Evolutionary conservation across 2,329 filamentous ascomycete genomes (phyloP), one percentile per base, ranked within the genome.

Genomic region (Aspergillus sp.): DNA sequence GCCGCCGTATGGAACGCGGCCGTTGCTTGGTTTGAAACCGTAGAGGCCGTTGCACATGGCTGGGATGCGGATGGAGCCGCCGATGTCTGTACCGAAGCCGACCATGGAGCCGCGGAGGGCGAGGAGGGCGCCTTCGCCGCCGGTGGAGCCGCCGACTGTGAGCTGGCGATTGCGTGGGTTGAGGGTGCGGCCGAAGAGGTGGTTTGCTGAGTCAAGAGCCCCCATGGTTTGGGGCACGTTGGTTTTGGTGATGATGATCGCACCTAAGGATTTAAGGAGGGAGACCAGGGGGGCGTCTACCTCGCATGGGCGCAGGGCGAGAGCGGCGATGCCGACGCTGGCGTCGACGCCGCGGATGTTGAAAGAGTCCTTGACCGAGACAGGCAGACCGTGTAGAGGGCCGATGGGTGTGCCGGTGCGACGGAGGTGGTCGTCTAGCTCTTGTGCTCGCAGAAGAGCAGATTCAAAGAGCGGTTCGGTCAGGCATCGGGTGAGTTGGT

Each of bases 231-330:
- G 83, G 1, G 88, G 87, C 2, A 90, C 77, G 63, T 89, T 89
- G 0, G 88, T 90, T 72, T 90, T 90, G 62, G 83, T 81, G 62
- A 89, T 88, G n/a, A 88, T 73, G 0, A 90, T 79, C 1, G 87
- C 87, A 1, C 88, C 88, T 0, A 85, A 77, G 17, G 78, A 76
- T 24, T 83, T 73, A 4, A 90, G 71, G 1, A 88, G 74, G 8
- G 83, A 77, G 0, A 89, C 82, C 6, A 89, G 74, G 0, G 81
- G 78, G 0, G 84, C 80, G 67, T 88, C 83, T 59, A 78, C 71
- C 32, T 72, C 69, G 13, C 82, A 85, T 0, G 87, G 85, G 45
- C 86, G 78, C 39, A 81, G 80, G 3, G 87, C 84, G 56, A 88
- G 80, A 1, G 82, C 81, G 0, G 82, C 81, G 59, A 91, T 80